A percentile compares a stretch with the other conserved stretches of the same genome.
Evolutionary conservation across 2,329 filamentous ascomycete species (phyloP).

Genomic region (Alternaria hordeiaustralica): DNA sequence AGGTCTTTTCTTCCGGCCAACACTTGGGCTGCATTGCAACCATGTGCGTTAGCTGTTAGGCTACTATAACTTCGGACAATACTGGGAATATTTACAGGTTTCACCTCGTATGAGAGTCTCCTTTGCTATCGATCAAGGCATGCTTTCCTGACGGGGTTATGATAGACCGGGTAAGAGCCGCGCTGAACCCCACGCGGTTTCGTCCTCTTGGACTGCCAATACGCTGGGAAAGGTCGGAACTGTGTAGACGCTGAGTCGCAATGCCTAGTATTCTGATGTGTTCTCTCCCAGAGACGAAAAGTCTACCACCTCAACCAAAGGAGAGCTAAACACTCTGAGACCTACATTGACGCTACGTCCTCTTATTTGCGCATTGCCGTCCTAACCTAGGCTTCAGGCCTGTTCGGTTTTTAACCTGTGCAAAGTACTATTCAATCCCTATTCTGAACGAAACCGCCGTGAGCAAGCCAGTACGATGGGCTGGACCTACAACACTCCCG

Average conservation of each 20-base stretch:
- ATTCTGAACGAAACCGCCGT: background rate
- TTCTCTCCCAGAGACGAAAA: background rate
- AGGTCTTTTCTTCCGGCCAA: background rate
- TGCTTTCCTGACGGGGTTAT: background rate
- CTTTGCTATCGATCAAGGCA: background rate
- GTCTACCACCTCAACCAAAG: background rate
- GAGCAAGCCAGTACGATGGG: conserved; percentile 7
- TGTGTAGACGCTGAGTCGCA: background rate
- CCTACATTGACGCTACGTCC: background rate
- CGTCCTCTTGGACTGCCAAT: background rate
- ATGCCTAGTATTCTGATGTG: background rate
- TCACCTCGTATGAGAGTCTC: background rate
- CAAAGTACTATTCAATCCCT: background rate
- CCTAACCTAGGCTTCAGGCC: background rate
- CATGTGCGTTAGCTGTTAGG: background rate
- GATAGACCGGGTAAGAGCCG: background rate
- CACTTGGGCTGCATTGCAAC: background rate
- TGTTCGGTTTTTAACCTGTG: background rate
- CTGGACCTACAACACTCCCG: conserved; percentile 19
- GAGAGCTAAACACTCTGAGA: background rate
- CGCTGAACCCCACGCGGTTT: background rate
- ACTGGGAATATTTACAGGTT: background rate
- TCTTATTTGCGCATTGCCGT: background rate
- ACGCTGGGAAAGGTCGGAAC: background rate
- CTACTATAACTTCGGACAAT: background rate